Evolutionary conservation across 768 basidiomycete species (phyloP), one percentile per base, ranked within the genome.

Genomic region (Boletus vinaceobasis): DNA sequence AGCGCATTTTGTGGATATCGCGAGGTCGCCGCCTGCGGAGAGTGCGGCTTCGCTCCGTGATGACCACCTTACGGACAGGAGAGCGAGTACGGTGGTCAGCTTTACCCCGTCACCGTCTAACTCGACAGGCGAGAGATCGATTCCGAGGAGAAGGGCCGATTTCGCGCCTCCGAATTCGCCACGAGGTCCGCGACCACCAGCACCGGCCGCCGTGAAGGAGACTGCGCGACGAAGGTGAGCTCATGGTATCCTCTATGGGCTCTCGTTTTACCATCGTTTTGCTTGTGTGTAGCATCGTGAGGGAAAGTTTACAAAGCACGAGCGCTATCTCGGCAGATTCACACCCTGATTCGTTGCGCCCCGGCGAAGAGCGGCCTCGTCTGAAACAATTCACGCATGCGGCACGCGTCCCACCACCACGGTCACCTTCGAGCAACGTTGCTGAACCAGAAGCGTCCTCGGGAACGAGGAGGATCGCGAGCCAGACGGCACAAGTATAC

Each of bases 331-430:
- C 78, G 17, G 65, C 57, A 14, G 56, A 72, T 61, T 61, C 75
- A 61, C 64, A 56, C 43, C 61, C 77, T 65, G 56, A 69, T 59
- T 58, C 59, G 23, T 39, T 69, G 31, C 73, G 64, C 36, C 65
- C 64, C 10, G 60, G 59, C 14, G 64, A 60, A 36, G 65, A 74
- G 14, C 78, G 80, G 14, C 85, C 87, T 33, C 80, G 86, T 32
- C 69, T 90, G 31, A 85, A 88, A 33, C 87, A 85, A 27, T 89
- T 90, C 65, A 87, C 84, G 7, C 81, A 80, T 57, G 82, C 84
- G 15, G 77, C 79, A 19, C 82, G 85, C 19, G 85, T 87, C 26
- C 86, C 87, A 19, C 75, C 82, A 2, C 84, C 86, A 75, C 78
- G 59, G 60, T 77, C 59, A 64, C 79, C 56, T 62, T 77, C 50